Evolutionary conservation across 345 rosid species (phyloP).

Genomic region (Excoecaria cochinchinensis): DNA sequence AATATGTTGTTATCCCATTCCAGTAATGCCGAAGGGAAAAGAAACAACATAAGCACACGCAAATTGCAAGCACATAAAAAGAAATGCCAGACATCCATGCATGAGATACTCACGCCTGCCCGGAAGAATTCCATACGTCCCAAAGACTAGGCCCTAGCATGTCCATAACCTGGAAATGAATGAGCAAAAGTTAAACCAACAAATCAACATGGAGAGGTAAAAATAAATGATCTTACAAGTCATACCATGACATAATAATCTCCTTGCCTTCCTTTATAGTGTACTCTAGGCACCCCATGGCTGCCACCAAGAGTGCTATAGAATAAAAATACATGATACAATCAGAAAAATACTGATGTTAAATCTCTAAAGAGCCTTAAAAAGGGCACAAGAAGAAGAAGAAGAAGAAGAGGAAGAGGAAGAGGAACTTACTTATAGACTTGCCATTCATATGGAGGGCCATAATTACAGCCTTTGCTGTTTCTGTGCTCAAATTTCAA

Average conservation of each 20-base stretch:
- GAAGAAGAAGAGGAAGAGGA: conserved; percentile 16
- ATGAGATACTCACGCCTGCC: conserved; percentile 28
- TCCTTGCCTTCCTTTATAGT: conserved; percentile 36
- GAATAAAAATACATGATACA: conserved; percentile 13
- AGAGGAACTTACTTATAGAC: conserved; percentile 30
- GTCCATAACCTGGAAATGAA: conserved; percentile 34
- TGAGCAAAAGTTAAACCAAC: conserved; percentile 15
- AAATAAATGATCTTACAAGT: conserved; percentile 6
- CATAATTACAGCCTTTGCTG: conserved; percentile 40
- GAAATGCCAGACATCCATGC: neutral
- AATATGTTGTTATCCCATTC: neutral
- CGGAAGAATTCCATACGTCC: conserved; percentile 39
- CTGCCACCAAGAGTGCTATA: conserved; percentile 82
- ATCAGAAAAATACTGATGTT: neutral
- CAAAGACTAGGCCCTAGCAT: conserved; percentile 39
- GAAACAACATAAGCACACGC: neutral
- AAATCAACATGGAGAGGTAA: conserved; percentile 17
- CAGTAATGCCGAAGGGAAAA: neutral
- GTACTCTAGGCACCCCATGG: conserved; percentile 37
- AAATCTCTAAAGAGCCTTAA: conserved; percentile 10
- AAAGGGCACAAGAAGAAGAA: neutral
- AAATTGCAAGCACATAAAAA: neutral
- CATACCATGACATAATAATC: conserved; percentile 40
- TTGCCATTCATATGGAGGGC: conserved; percentile 41
- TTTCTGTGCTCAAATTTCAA: conserved; percentile 39